phyloP scores from a whole-genome alignment of 148 eudicot species.

The Vaccinium myrtillus region DNA sequence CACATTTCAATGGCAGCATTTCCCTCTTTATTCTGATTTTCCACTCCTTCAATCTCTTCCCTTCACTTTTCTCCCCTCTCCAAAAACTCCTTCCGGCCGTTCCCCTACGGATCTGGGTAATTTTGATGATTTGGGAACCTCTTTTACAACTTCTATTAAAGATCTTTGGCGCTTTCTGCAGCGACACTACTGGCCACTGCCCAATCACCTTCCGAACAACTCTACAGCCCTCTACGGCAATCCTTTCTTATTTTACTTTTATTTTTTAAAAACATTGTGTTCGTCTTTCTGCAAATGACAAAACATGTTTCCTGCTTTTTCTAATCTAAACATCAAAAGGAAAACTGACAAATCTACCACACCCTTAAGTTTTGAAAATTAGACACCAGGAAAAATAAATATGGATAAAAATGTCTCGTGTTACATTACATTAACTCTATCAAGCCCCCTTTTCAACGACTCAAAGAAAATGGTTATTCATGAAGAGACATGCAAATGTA shows the following conservation, averaged over 20 bases:
- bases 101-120: not conserved
- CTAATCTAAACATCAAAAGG: not conserved
- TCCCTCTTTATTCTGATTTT: not conserved
- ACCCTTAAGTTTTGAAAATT: not conserved
- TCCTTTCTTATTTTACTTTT: not conserved
- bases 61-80: not conserved
- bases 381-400: not conserved
- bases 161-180: not conserved
- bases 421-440: not conserved
- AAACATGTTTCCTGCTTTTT: not conserved
- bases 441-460: not conserved
- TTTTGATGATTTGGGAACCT: not conserved
- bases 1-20: not conserved
- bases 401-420: not conserved
- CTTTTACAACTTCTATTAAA: not conserved
- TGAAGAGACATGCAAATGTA: not conserved
- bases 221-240: not conserved
- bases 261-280: not conserved
- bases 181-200: not conserved
- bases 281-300: not conserved
- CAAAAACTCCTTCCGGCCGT: not conserved
- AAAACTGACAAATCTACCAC: not conserved
- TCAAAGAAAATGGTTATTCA: slow-evolving; percentile 4
- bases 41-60: not conserved
- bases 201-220: not conserved